phyloP scores from a whole-genome alignment of 495 filamentous ascomycete genomes.

The Oidiodendron maius region DNA sequence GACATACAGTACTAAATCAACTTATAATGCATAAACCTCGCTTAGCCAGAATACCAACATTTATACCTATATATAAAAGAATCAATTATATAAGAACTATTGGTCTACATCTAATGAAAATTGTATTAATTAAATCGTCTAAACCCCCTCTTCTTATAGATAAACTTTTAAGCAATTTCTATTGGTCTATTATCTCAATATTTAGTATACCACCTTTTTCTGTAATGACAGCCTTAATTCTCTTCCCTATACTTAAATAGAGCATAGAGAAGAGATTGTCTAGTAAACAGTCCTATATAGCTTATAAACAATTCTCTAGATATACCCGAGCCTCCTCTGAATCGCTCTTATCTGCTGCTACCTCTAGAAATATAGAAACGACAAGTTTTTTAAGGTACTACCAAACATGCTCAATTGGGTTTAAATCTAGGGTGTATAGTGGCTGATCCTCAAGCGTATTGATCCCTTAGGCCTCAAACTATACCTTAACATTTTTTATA shows the following conservation, averaged over 20 bases:
- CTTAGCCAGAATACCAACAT: no score
- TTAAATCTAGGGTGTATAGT: background rate
- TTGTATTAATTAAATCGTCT: no score
- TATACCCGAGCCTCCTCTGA: background rate
- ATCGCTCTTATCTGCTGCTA: background rate
- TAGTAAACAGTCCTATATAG: background rate
- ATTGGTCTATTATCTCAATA: no score
- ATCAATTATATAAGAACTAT: no score
- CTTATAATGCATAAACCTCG: no score
- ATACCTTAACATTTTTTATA: background rate
- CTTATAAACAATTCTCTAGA: background rate
- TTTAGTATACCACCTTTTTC: background rate
- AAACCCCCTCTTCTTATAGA: no score
- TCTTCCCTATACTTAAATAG: background rate
- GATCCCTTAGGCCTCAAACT: background rate
- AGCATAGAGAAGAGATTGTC: background rate
- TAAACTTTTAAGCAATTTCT: no score
- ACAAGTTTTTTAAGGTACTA: background rate
- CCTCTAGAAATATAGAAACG: background rate
- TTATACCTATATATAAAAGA: no score
- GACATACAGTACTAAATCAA: no score
- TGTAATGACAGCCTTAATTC: background rate
- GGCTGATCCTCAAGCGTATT: background rate
- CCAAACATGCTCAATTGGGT: slow-evolving; percentile 1
- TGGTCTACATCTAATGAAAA: no score